These are phyloP conservation scores for Thyridium curvatum DNA, from an alignment of 2,329 filamentous ascomycete genomes.

Conservation along the genomic window DNA sequence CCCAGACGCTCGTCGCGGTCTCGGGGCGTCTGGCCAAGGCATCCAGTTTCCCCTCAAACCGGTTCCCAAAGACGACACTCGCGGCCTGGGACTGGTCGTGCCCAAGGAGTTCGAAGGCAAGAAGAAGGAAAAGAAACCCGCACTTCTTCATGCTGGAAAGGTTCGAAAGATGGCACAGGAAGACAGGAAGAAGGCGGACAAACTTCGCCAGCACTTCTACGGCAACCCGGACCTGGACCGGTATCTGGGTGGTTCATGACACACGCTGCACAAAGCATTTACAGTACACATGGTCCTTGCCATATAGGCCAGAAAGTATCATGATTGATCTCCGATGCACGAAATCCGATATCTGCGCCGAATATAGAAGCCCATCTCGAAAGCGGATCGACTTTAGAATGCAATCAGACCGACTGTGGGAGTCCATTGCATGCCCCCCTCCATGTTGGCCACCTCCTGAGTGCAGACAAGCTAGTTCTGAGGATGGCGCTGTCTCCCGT, in stretches of 20 bases:
- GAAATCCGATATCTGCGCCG: too few species aligned
- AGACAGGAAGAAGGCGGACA: conserved; percentile 57
- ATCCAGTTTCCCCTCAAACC: conserved; percentile 71
- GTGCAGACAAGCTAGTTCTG: too few species aligned
- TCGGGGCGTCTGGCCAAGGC: conserved; percentile 67
- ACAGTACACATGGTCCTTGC: too few species aligned
- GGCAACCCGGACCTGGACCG: conserved; percentile 67
- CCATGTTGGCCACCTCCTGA: too few species aligned
- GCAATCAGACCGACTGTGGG: too few species aligned
- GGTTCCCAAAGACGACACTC: conserved; percentile 64
- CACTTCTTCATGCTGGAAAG: conserved; percentile 63
- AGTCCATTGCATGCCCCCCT: too few species aligned
- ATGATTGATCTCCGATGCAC: too few species aligned
- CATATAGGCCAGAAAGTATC: too few species aligned
- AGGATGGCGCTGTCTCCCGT: too few species aligned
- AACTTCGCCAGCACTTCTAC: conserved; percentile 66
- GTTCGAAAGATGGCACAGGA: conserved; percentile 54
- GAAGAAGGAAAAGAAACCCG: conserved; percentile 25
- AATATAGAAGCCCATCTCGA: too few species aligned
- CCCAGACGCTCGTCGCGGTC: conserved; percentile 62
- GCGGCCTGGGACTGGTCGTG: conserved; percentile 60
- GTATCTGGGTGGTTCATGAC: conserved; percentile 49
- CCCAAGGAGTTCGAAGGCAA: conserved; percentile 30
- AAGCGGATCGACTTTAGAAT: too few species aligned
- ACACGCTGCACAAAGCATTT: too few species aligned